Conservation (phyloP, 2,329 filamentous ascomycete species). For the Cucurbitaria berberidis region DNA sequence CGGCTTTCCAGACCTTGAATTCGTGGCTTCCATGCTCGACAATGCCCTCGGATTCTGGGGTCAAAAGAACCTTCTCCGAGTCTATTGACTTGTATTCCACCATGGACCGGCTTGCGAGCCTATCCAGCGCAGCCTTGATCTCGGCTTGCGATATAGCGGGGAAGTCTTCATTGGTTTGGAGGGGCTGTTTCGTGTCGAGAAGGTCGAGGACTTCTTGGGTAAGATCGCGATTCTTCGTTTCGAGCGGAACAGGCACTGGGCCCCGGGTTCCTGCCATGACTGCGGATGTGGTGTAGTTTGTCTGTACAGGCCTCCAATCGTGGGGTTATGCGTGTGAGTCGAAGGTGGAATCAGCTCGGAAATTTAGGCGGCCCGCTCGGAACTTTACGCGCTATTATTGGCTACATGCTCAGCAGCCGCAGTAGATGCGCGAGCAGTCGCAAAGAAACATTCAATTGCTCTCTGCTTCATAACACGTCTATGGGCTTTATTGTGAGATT, state of each 20-base stretch:
- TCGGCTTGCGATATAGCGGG: constrained; percentile 52
- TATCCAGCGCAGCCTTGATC: constrained; percentile 87
- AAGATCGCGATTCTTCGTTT: constrained; percentile 57
- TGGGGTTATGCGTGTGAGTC: constrained; percentile 35
- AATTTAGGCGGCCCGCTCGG: constrained; percentile 32
- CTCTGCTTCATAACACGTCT: too few relatives aligned
- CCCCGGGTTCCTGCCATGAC: constrained; percentile 56
- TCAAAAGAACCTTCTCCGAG: constrained; percentile 76
- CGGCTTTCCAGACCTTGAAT: constrained; percentile 58
- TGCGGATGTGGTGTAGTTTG: constrained; percentile 15
- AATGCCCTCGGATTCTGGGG: constrained; percentile 81
- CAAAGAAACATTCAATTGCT: not conserved
- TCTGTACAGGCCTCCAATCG: constrained; percentile 21
- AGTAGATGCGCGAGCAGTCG: constrained; percentile 5
- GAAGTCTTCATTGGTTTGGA: constrained; percentile 60
- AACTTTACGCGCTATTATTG: constrained; percentile 23
- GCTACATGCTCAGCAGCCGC: constrained; percentile 1
- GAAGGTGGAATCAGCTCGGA: constrained; percentile 30
- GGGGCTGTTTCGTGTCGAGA: constrained; percentile 55
- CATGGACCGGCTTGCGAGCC: constrained; percentile 84
- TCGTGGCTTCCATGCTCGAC: constrained; percentile 57
- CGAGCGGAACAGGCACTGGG: constrained; percentile 54
- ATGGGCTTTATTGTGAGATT: too few relatives aligned
- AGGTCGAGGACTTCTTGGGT: constrained; percentile 84
- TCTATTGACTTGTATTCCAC: constrained; percentile 84